phyloP scores from a whole-genome alignment of 2,329 filamentous ascomycete species.

The Colletotrichum theobromicola region DNA sequence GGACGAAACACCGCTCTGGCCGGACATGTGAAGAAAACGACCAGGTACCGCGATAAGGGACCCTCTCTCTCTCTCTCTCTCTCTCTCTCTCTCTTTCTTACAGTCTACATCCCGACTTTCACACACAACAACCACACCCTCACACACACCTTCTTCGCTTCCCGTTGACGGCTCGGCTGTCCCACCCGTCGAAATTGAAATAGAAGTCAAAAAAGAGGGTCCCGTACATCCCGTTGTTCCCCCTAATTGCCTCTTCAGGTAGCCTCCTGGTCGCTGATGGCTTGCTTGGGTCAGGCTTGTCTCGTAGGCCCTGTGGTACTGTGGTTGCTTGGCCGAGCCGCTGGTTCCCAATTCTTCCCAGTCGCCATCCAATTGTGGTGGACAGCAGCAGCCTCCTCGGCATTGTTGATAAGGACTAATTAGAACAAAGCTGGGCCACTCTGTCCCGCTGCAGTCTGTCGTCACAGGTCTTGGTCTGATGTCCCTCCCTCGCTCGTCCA shows the following conservation, averaged over 20 bases:
- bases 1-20: slow-evolving; percentile 16
- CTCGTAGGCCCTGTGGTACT: neutral
- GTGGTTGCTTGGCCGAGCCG: neutral
- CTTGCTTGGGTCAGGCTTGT: neutral
- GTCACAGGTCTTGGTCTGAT: neutral
- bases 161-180: slow-evolving; percentile 1
- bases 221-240: neutral
- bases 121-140: neutral
- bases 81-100: neutral
- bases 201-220: slow-evolving; percentile 17
- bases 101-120: neutral
- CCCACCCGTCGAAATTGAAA: slow-evolving; percentile 11
- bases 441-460: neutral
- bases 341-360: neutral
- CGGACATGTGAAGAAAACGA: slow-evolving; percentile 9
- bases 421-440: neutral
- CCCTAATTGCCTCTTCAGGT: neutral
- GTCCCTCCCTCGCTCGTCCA: neutral
- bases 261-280: neutral
- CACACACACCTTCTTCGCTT: neutral
- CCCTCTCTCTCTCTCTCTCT: neutral
- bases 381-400: neutral
- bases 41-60: neutral
- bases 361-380: neutral
- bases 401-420: neutral